Evolutionary conservation across 1,284 basidiomycete genomes (phyloP), one percentile per base, ranked within the genome.

Genomic region (Calocybe gambosa): DNA sequence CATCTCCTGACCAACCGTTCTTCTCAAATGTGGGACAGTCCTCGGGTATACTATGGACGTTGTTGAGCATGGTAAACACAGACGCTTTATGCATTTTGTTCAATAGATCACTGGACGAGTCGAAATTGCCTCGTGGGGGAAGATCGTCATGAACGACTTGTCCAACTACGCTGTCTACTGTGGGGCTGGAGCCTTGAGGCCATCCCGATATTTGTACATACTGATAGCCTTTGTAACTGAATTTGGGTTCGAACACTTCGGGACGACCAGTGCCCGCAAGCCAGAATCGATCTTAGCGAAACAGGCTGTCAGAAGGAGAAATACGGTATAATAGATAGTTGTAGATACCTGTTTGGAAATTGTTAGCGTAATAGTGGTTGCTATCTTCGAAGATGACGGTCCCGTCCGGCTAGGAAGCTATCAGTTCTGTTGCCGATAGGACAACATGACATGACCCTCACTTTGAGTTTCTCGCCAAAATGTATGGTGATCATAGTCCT

Each of bases 21-120:
- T 62, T 62, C 51, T 62, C 60, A 28, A 50, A 60, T 21, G 55
- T 57, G 0, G 58, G 60, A 39, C 60, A 61, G 34, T 61, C 60
- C 34, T 52, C 53, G 10, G 59, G 59, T 10, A 59, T 59, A 19
- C 57, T 58, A 37, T 61, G 55, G 25, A 56, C 50, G n/a, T 61
- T 61, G 35, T 60, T 61, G 42, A 51, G 46, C 38, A 51, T 51
- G 8, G 50, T 51, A 19, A 35, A 36, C 8, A 47, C 43, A 10
- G 41, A 37, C 15, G 57, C 57, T 10, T 28, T 35, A 36, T 58
- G 57, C 46, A 58, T 40, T 42, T 58, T 41, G 46, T 58, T 58
- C 9, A 58, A 43, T 7, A 58, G 35, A 25, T 50, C 48, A 19
- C 28, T 48, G 8, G 55, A 56, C 10, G 51, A 52, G 7, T 39